Conservation (phyloP, 2,329 filamentous ascomycete species). For the Parastagonospora nodorum region DNA sequence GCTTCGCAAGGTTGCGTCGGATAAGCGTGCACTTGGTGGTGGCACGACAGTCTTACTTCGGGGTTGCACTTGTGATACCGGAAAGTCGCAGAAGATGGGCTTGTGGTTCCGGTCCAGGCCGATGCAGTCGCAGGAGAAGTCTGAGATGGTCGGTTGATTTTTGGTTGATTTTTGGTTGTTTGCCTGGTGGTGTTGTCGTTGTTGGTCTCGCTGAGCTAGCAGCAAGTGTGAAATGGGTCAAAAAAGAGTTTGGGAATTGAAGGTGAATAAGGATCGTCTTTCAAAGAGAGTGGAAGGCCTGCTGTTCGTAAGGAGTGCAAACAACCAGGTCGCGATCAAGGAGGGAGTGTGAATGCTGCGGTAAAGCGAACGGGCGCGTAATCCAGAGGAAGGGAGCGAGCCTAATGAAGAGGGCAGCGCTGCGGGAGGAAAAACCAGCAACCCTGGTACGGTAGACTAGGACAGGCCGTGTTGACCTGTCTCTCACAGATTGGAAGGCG, state of each 20-base stretch:
- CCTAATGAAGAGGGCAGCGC: slow-evolving; percentile 28
- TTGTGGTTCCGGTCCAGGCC: slow-evolving; percentile 14
- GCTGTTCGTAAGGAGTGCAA: slow-evolving; percentile 47
- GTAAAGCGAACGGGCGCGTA: slow-evolving; percentile 32
- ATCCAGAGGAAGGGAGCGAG: slow-evolving; percentile 32
- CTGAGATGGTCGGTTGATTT: slow-evolving; percentile 3
- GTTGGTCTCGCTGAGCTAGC: slow-evolving; percentile 31
- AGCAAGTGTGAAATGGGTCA: slow-evolving; percentile 25
- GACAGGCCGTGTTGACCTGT: slow-evolving; percentile 30
- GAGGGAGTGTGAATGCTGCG: slow-evolving; percentile 30
- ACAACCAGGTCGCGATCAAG: slow-evolving; percentile 40
- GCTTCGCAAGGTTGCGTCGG: slow-evolving; percentile 24
- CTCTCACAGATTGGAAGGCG: slow-evolving; percentile 33
- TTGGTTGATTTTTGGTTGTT: slow-evolving; percentile 13
- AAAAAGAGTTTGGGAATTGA: slow-evolving; percentile 17
- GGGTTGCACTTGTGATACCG: slow-evolving; percentile 36
- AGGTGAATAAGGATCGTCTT: slow-evolving; percentile 33
- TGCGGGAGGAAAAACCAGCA: slow-evolving; percentile 28
- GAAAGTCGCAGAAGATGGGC: slow-evolving; percentile 19
- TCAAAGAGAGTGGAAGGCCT: slow-evolving; percentile 45
- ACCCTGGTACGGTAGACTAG: slow-evolving; percentile 16
- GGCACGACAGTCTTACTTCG: slow-evolving; percentile 27
- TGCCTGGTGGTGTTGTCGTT: slow-evolving; percentile 20
- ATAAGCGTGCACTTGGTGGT: slow-evolving; percentile 32
- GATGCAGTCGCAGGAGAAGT: slow-evolving; percentile 9